These are phyloP conservation scores for Paecilomyces niveus DNA, from an alignment of 2,329 filamentous ascomycete genomes.

Conservation along the genomic window DNA sequence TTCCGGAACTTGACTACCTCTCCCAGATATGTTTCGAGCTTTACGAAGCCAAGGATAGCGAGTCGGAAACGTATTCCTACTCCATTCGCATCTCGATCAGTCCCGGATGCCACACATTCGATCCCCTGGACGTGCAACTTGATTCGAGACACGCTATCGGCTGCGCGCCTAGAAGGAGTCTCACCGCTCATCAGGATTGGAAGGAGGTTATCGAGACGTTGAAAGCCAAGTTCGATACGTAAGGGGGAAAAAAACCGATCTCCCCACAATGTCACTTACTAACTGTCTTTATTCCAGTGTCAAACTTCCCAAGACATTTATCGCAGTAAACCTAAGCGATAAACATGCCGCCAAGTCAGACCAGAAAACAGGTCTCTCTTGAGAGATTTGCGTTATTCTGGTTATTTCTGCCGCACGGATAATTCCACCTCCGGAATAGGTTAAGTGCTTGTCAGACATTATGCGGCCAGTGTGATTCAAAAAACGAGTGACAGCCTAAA, in stretches of 20 bases:
- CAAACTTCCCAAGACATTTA: conserved; percentile 45
- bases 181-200: conserved; percentile 92
- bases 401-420: neutral
- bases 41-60: conserved; percentile 84
- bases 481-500: neutral
- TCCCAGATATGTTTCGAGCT: conserved; percentile 97
- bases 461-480: neutral
- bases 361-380: neutral
- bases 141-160: conserved; percentile 96
- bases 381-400: neutral
- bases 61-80: conserved; percentile 76
- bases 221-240: conserved; percentile 75
- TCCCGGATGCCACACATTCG: conserved; percentile 92
- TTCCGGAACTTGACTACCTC: conserved; percentile 94
- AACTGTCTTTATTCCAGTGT: conserved; percentile 27
- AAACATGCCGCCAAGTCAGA: conserved; percentile 31
- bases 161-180: conserved; percentile 78
- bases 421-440: neutral
- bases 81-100: conserved; percentile 94
- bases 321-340: conserved; percentile 46
- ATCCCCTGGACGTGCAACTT: conserved; percentile 91
- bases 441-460: neutral
- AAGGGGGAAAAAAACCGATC: neutral
- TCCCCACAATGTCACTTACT: neutral
- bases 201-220: conserved; percentile 94